phyloP scores from a whole-genome alignment of 2,329 filamentous ascomycete genomes.

The Penicillium digitatum region DNA sequence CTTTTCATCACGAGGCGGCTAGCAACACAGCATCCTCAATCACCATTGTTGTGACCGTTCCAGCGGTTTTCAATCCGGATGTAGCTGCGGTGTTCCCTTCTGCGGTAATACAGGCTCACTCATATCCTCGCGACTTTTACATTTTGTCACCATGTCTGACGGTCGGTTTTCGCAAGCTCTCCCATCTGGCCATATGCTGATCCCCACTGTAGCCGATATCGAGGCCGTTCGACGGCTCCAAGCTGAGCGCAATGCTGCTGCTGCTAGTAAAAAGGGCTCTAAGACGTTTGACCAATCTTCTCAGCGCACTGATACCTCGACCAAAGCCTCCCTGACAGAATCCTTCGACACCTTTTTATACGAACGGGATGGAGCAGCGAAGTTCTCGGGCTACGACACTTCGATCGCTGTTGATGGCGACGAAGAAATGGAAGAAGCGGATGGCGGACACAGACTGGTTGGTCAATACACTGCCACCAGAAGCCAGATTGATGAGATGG shows the following conservation, averaged over 20 bases:
- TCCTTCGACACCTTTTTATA: conserved; percentile 82
- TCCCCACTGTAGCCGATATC: conserved; percentile 62
- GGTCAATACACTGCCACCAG: conserved; percentile 94
- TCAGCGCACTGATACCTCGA: conserved; percentile 78
- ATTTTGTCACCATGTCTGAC: conserved; percentile 42
- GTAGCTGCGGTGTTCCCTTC: conserved; percentile 30
- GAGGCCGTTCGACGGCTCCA: conserved; percentile 83
- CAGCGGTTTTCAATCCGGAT: conserved; percentile 35
- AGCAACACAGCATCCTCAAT: conserved; percentile 16
- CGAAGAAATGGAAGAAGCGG: conserved; percentile 71
- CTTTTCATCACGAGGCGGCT: conserved; percentile 24
- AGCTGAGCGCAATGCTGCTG: conserved; percentile 82
- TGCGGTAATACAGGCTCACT: conserved; percentile 28
- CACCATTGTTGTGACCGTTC: conserved; percentile 27
- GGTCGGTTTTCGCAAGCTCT: conserved; percentile 31
- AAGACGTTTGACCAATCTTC: conserved; percentile 71
- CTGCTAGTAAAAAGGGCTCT: conserved; percentile 74
- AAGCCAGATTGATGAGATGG: conserved; percentile 91
- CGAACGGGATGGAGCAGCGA: conserved; percentile 71
- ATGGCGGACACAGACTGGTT: conserved; percentile 72
- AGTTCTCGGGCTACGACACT: conserved; percentile 85
- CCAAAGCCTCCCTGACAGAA: conserved; percentile 88
- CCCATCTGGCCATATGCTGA: conserved; percentile 22
- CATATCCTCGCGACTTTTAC: conserved; percentile 23
- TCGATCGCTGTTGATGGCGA: conserved; percentile 77